phyloP scores from a whole-genome alignment of 1,139 yeast genomes.

The Candida pseudoviswanathii region DNA sequence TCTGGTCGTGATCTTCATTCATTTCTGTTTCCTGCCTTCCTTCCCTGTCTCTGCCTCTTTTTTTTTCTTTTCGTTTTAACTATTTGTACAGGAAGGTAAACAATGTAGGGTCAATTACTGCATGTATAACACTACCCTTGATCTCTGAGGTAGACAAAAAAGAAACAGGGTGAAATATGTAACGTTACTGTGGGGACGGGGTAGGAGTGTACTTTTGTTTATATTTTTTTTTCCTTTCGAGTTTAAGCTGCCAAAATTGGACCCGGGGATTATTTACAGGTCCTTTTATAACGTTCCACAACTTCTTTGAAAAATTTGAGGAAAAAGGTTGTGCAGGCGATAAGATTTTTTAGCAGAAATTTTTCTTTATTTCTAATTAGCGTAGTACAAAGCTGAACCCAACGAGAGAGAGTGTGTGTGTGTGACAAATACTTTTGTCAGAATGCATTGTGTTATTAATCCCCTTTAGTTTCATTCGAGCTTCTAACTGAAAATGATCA shows the following conservation, averaged over 20 bases:
- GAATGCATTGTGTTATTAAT: neutral
- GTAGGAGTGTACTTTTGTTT: neutral
- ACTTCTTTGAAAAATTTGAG: neutral
- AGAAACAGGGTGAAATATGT: neutral
- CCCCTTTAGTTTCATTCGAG: neutral
- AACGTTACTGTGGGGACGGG: neutral
- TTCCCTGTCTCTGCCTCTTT: neutral
- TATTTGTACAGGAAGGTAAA: neutral
- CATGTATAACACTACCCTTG: constrained; percentile 1
- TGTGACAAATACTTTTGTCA: neutral
- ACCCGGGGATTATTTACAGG: constrained; percentile 2
- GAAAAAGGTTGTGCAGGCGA: constrained; percentile 1
- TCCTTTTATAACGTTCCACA: constrained; percentile 1
- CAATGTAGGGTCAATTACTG: neutral
- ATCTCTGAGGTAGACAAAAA: neutral
- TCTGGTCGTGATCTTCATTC: constrained; percentile 4
- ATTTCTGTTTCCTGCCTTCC: neutral
- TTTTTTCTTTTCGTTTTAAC: neutral
- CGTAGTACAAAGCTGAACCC: neutral
- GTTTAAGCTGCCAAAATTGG: constrained; percentile 1
- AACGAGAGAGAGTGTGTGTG: too few species aligned
- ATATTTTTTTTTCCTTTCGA: neutral
- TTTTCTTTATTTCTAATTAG: neutral
- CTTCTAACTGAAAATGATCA: constrained; percentile 1
- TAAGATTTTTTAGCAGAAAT: neutral